Evolutionary conservation across 257 asterid species (phyloP).

Genomic region (Cordia subcordata): DNA sequence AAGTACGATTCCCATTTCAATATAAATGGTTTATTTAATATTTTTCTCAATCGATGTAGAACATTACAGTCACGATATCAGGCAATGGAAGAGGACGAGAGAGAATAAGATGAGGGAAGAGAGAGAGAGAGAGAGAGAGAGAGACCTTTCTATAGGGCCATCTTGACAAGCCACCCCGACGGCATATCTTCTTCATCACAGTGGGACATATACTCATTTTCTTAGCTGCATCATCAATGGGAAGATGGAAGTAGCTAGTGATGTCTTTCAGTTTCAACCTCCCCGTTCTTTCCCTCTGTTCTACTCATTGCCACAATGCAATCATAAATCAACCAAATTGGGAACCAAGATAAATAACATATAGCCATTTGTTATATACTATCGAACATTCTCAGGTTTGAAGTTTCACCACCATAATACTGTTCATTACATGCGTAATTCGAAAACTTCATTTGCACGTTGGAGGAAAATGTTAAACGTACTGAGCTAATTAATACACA

Average conservation of each 20-base stretch:
- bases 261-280: constrained; percentile 46
- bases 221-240: constrained; percentile 35
- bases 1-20: neutral
- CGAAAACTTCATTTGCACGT: no score
- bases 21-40: no score
- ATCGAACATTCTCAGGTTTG: no score
- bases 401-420: no score
- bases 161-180: constrained; percentile 48
- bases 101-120: neutral
- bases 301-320: constrained; percentile 18
- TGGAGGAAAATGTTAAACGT: no score
- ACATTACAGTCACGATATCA: no score
- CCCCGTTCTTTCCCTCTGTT: constrained; percentile 68
- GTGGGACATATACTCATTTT: constrained; percentile 45
- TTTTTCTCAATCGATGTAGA: no score
- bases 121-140: neutral
- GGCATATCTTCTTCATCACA: constrained; percentile 63
- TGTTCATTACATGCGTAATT: no score
- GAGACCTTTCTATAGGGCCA: constrained; percentile 71
- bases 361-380: no score
- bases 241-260: constrained; percentile 43
- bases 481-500: no score
- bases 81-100: neutral
- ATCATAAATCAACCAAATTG: neutral
- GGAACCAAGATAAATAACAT: neutral